Percentiles rank a stretch among this genome's conserved stretches.
phyloP scores from a whole-genome alignment of 345 rosid species.

The Garcia nutans region DNA sequence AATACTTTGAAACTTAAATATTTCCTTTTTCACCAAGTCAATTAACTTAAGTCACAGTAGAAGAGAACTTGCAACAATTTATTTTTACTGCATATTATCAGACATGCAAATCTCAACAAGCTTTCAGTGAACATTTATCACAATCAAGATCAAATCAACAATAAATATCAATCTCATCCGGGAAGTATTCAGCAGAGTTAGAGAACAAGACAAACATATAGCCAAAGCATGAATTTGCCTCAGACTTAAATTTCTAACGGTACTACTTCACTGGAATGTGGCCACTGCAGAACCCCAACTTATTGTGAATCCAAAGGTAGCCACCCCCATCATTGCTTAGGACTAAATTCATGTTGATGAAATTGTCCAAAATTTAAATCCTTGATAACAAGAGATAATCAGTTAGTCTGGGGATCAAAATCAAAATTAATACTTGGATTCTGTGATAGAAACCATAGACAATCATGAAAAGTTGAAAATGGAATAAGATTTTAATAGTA shows the following conservation, averaged over 20 bases:
- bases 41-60: not conserved
- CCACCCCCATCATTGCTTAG: not conserved
- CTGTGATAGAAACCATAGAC: not conserved
- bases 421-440: not conserved
- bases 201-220: not conserved
- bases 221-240: not conserved
- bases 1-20: not conserved
- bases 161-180: not conserved
- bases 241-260: not conserved
- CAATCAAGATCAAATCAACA: not conserved
- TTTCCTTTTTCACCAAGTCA: not conserved
- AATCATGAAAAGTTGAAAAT: too few relatives aligned
- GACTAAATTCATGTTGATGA: not conserved
- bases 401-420: not conserved
- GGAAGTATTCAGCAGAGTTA: not conserved
- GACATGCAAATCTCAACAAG: not conserved
- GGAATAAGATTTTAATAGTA: too few relatives aligned
- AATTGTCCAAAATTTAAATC: not conserved
- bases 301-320: not conserved
- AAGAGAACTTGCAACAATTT: not conserved
- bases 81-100: not conserved
- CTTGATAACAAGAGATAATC: not conserved
- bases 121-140: not conserved
- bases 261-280: too few relatives aligned
- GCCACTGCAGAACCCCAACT: too few relatives aligned